A percentile compares a stretch with the other conserved stretches of the same genome.
These are phyloP conservation scores for Vaccinium myrtillus DNA, from an alignment of 148 eudicot genomes.

Conservation along the genomic window DNA sequence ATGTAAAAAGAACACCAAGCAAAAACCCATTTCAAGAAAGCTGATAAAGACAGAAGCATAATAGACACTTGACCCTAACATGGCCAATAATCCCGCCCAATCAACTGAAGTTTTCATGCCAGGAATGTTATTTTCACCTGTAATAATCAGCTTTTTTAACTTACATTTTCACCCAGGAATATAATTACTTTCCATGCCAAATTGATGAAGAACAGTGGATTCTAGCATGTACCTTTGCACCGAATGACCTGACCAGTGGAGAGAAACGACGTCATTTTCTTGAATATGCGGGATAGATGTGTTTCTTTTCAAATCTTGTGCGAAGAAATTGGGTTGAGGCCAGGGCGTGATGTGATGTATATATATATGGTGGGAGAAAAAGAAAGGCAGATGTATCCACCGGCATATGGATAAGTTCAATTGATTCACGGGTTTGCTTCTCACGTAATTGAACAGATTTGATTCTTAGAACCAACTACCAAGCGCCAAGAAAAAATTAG, in stretches of 20 bases:
- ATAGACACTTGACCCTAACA: too few relatives aligned
- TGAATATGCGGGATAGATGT: background rate
- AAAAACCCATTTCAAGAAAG: background rate
- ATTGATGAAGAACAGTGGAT: background rate
- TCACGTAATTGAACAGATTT: too few relatives aligned
- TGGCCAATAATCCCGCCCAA: too few relatives aligned
- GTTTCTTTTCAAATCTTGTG: background rate
- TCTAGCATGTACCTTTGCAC: slow-evolving; percentile 30
- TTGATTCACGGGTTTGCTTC: too few relatives aligned
- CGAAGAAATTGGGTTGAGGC: background rate
- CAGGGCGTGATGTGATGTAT: background rate
- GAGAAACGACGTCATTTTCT: slow-evolving; percentile 16
- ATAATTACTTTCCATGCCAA: background rate
- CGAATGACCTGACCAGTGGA: slow-evolving; percentile 33
- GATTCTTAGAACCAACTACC: too few relatives aligned
- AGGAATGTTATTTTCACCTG: background rate
- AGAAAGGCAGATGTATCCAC: too few relatives aligned
- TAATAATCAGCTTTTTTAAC: too few relatives aligned
- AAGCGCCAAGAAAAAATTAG: too few relatives aligned
- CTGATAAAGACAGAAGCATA: background rate
- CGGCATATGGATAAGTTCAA: too few relatives aligned
- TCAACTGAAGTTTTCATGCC: too few relatives aligned
- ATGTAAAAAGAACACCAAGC: background rate
- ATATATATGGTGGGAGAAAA: background rate
- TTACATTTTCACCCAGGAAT: background rate